Evolutionary conservation across 768 basidiomycete genomes (phyloP).

Genomic region (Serendipita indica): DNA sequence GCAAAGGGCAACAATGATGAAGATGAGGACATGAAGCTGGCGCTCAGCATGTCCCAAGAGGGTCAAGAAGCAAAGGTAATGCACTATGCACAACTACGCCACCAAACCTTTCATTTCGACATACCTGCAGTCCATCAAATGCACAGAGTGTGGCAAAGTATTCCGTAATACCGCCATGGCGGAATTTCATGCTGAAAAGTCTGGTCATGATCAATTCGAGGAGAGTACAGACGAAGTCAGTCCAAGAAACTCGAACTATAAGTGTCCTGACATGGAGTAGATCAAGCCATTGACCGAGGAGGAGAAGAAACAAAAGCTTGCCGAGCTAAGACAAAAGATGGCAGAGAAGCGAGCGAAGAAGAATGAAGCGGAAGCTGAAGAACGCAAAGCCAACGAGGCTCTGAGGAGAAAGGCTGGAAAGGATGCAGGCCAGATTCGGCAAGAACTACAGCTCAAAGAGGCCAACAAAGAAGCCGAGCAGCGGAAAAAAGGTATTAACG

Average conservation of each 20-base stretch:
- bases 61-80: slow-evolving; percentile 51
- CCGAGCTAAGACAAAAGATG: slow-evolving; percentile 67
- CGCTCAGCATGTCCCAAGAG: slow-evolving; percentile 29
- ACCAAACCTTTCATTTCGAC: slow-evolving; percentile 1
- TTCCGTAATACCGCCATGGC: slow-evolving; percentile 80
- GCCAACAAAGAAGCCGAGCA: slow-evolving; percentile 70
- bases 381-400: slow-evolving; percentile 56
- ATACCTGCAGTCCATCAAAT: slow-evolving; percentile 56
- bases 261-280: slow-evolving; percentile 24
- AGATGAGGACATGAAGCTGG: slow-evolving; percentile 46
- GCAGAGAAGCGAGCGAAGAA: slow-evolving; percentile 62
- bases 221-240: slow-evolving; percentile 85
- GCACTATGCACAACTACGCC: background rate
- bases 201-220: slow-evolving; percentile 90
- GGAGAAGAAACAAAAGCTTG: slow-evolving; percentile 70
- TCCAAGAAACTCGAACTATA: background rate
- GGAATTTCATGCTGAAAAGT: slow-evolving; percentile 88
- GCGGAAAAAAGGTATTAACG: slow-evolving; percentile 50
- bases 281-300: slow-evolving; percentile 92
- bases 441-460: slow-evolving; percentile 65
- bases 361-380: slow-evolving; percentile 56
- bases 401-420: slow-evolving; percentile 77
- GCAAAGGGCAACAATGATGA: slow-evolving; percentile 39
- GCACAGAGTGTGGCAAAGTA: slow-evolving; percentile 67
- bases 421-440: slow-evolving; percentile 60